Percentiles rank a stretch among this genome's conserved stretches.
These are phyloP conservation scores for Starmerella potacharoeniae DNA, from an alignment of 805 yeast species.

Conservation along the genomic window DNA sequence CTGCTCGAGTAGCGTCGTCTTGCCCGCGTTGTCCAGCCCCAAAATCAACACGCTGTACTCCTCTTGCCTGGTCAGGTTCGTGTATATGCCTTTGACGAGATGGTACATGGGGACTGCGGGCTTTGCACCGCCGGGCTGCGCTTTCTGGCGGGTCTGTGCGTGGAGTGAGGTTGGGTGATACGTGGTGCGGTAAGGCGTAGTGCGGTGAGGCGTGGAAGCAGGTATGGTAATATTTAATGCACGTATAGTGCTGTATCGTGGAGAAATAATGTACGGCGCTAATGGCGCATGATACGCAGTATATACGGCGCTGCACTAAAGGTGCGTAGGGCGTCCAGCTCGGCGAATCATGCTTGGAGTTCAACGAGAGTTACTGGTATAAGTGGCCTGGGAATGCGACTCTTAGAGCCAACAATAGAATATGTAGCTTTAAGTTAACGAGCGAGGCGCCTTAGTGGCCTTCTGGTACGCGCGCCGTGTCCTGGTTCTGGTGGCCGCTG, in stretches of 20 bases:
- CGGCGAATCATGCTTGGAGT: too few relatives aligned
- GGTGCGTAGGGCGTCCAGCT: too few relatives aligned
- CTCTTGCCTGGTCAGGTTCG: conserved; percentile 46
- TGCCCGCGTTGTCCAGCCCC: conserved; percentile 94
- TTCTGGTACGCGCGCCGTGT: conserved; percentile 21
- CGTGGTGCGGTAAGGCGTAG: too few relatives aligned
- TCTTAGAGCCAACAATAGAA: too few relatives aligned
- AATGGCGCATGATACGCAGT: too few relatives aligned
- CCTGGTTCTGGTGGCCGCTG: conserved; percentile 21
- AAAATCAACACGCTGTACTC: conserved; percentile 69
- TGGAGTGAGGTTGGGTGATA: background rate
- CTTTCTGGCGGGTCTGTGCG: background rate
- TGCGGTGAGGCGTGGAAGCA: background rate
- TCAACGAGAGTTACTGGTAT: too few relatives aligned
- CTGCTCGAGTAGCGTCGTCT: conserved; percentile 68
- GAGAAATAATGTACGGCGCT: too few relatives aligned
- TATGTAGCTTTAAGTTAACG: too few relatives aligned
- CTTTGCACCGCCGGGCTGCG: background rate
- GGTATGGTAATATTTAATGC: background rate
- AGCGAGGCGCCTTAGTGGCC: conserved; percentile 6
- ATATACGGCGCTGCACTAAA: too few relatives aligned
- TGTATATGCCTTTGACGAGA: conserved; percentile 49
- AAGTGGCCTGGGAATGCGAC: too few relatives aligned
- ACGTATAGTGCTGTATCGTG: too few relatives aligned
- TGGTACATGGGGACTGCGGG: conserved; percentile 45